A percentile compares a stretch with the other conserved stretches of the same genome.
phyloP scores from a whole-genome alignment of 768 basidiomycete species.

The Hygrophoropsis aurantiaca region DNA sequence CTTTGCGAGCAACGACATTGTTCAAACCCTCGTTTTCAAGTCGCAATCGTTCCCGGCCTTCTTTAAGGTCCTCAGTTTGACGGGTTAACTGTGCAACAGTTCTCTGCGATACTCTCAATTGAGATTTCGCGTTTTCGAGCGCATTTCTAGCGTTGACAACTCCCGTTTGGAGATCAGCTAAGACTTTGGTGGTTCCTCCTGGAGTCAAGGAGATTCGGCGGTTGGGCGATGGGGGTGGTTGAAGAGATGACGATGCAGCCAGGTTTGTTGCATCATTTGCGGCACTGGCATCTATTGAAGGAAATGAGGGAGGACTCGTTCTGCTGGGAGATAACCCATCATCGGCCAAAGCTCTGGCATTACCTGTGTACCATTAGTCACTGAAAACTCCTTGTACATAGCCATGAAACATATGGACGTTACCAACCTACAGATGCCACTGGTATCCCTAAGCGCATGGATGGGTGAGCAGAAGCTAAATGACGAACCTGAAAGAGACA shows the following conservation, averaged over 20 bases:
- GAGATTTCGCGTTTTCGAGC: conserved; percentile 83
- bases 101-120: conserved; percentile 77
- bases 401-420: conserved; percentile 5
- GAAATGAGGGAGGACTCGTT: conserved; percentile 30
- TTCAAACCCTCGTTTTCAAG: conserved; percentile 87
- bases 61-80: conserved; percentile 87
- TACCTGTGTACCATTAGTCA: conserved; percentile 48
- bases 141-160: conserved; percentile 77
- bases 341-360: conserved; percentile 81
- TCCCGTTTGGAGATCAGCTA: conserved; percentile 84
- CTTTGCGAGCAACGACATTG: conserved; percentile 85
- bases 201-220: conserved; percentile 64
- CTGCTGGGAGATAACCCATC: conserved; percentile 50
- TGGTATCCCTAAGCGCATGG: conserved; percentile 60
- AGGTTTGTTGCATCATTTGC: conserved; percentile 23
- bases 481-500: conserved; percentile 32
- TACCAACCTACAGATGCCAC: conserved; percentile 74
- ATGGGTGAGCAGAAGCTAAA: conserved; percentile 7
- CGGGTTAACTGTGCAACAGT: conserved; percentile 82
- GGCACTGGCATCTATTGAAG: conserved; percentile 36
- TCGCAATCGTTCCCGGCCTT: conserved; percentile 77
- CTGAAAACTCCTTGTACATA: conserved; percentile 17
- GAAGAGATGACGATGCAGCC: conserved; percentile 38
- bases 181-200: conserved; percentile 82
- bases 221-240: conserved; percentile 48